Evolutionary conservation across 192 early-diverging fungal species (phyloP).

Genomic region (Entomortierella chlamydospora): DNA sequence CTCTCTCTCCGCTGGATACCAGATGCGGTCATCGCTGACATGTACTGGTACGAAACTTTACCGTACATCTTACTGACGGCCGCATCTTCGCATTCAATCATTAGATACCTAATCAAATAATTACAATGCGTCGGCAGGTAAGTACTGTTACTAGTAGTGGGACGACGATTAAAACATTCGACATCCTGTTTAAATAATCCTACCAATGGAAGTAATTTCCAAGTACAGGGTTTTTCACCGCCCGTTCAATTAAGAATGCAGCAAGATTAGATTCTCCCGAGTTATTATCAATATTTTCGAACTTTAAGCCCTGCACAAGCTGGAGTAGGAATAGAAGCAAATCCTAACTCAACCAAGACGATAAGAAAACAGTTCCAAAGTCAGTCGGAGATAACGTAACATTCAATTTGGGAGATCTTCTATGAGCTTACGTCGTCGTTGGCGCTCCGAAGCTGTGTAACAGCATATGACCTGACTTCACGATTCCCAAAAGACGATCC

Average conservation of each 20-base stretch:
- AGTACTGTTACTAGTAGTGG: no score
- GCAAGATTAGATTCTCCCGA: constrained; percentile 76
- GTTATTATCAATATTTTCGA: constrained; percentile 80
- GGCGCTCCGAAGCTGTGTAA: constrained; percentile 86
- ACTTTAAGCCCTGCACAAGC: constrained; percentile 97
- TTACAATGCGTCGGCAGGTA: no score
- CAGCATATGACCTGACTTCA: constrained; percentile 88
- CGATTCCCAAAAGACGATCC: constrained; percentile 88
- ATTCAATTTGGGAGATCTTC: not conserved
- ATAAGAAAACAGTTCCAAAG: not conserved
- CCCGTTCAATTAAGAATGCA: constrained; percentile 91
- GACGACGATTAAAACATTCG: no score
- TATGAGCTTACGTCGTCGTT: constrained; percentile 82
- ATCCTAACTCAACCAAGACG: constrained; percentile 67
- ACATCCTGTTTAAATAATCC: not conserved
- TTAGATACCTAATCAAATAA: constrained; percentile 77
- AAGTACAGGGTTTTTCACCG: constrained; percentile 83
- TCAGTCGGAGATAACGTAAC: not conserved
- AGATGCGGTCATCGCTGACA: constrained; percentile 71
- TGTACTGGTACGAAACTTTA: constrained; percentile 86
- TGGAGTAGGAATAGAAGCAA: constrained; percentile 94
- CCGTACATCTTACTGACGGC: constrained; percentile 86
- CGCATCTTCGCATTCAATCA: constrained; percentile 95
- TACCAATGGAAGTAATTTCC: constrained; percentile 97
- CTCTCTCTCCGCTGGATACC: constrained; percentile 76